Evolutionary conservation across 2,329 filamentous ascomycete species (phyloP).

Genomic region (Pestalotiopsis sp.): DNA sequence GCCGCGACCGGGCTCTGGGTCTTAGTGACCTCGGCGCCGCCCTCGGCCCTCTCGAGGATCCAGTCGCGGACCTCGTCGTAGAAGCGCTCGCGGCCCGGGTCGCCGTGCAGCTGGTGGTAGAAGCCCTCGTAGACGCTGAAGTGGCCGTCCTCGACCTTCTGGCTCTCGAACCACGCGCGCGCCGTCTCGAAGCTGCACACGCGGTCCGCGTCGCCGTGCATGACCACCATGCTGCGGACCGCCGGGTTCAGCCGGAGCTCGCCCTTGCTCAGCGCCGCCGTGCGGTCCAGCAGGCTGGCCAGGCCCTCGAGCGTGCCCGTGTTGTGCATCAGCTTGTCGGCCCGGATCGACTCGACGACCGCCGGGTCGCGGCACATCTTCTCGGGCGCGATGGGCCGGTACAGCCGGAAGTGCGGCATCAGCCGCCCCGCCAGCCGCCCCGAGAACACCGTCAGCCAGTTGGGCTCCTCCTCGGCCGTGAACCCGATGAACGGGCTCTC

Average conservation of each 20-base stretch:
- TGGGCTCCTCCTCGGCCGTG: conserved; percentile 66
- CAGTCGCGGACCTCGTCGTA: conserved; percentile 66
- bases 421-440: conserved; percentile 71
- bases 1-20: neutral
- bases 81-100: conserved; percentile 57
- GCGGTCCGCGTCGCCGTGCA: conserved; percentile 76
- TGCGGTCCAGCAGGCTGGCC: conserved; percentile 76
- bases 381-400: conserved; percentile 65
- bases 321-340: conserved; percentile 77
- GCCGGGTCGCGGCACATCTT: conserved; percentile 69
- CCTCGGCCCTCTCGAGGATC: conserved; percentile 55
- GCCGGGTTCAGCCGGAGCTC: conserved; percentile 51
- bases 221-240: conserved; percentile 70
- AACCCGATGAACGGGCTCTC: conserved; percentile 82
- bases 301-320: conserved; percentile 85
- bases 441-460: conserved; percentile 60
- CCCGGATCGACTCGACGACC: conserved; percentile 60
- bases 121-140: conserved; percentile 77
- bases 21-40: conserved; percentile 5
- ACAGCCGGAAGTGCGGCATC: conserved; percentile 68
- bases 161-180: conserved; percentile 63
- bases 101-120: conserved; percentile 75
- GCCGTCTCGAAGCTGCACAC: conserved; percentile 68
- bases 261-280: conserved; percentile 60
- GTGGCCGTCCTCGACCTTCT: conserved; percentile 66